Evolutionary conservation across 2,329 filamentous ascomycete species (phyloP), one percentile per base, ranked within the genome.

Genomic region (Stemphylium vesicarium): DNA sequence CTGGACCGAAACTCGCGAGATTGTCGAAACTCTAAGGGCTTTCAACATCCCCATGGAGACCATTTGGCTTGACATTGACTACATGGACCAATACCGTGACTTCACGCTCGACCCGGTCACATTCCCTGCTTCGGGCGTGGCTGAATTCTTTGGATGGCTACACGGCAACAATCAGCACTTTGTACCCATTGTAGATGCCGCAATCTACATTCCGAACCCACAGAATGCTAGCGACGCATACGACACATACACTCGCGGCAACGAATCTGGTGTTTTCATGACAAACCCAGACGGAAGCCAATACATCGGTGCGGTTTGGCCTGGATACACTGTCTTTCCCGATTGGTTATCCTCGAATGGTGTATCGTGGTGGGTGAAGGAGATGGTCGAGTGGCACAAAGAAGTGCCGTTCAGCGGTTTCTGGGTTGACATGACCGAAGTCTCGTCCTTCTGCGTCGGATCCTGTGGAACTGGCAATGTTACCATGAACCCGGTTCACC

Each of bases 151-250:
- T 31, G 73, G 76, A 4, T 75, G 77, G 33, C 73, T 88, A 2
- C 83, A 86, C 64, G 75, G 75, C 4, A 79, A 79, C 57, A 80
- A 82, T 26, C 83, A 84, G 56, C 83, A 86, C 61, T 87, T 84
- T 56, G 76, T 87, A 10, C 84, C 84, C 0, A 87, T 88, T 50
- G 80, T 88, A 3, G 85, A 87, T 64, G 77, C 80, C 6, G 84
- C 80, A n/a, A 88, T 90, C 51, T 92, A 92, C 68, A 84, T 85
- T 22, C 89, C 89, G 0, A 88, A 91, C 62, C 87, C 88, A 0
- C 77, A 84, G n/a, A 89, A 92, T 66, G 79, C 80, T 1, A 85
- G 80, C 33, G 89, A 92, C 56, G 66, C 70, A 0, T 84, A 85
- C 59, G 75, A 76, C 10, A 77, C 79, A 0, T 86, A 83, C 61